Evolutionary conservation across 805 yeast species (phyloP).

Genomic region (Myxozyma neglecta): DNA sequence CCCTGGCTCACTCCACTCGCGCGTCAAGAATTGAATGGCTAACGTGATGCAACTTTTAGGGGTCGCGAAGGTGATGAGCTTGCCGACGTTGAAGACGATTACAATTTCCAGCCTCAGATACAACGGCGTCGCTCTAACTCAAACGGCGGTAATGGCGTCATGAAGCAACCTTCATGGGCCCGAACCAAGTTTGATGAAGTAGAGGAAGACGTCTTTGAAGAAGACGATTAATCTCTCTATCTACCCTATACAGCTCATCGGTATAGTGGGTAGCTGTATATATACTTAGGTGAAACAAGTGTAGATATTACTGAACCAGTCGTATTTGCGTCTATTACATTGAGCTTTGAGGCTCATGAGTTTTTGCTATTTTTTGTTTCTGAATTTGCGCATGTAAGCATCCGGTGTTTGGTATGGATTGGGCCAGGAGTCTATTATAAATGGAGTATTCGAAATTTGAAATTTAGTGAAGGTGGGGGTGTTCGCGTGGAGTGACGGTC

Average conservation of each 20-base stretch:
- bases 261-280: slow-evolving; percentile 13
- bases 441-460: slow-evolving; percentile 1
- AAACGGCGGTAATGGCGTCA: slow-evolving; percentile 27
- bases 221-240: slow-evolving; percentile 17
- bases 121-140: slow-evolving; percentile 36
- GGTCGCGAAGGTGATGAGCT: slow-evolving; percentile 36
- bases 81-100: slow-evolving; percentile 32
- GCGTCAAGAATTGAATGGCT: background rate
- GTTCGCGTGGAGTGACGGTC: no score
- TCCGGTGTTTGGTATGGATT: slow-evolving; percentile 1
- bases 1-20: background rate
- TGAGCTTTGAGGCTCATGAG: background rate
- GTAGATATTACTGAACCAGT: slow-evolving; percentile 2
- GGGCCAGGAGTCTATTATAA: background rate
- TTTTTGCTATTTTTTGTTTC: background rate
- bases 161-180: slow-evolving; percentile 28
- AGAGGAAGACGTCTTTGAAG: slow-evolving; percentile 32
- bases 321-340: background rate
- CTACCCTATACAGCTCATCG: slow-evolving; percentile 18
- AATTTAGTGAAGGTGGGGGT: background rate
- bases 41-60: slow-evolving; percentile 8
- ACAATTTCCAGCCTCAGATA: slow-evolving; percentile 30
- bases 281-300: slow-evolving; percentile 2
- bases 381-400: background rate
- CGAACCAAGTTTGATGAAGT: slow-evolving; percentile 16